Evolutionary conservation across 2,329 filamentous ascomycete species (phyloP), one percentile per base, ranked within the genome.

Genomic region (Ophiocordyceps camponoti-saundersi): DNA sequence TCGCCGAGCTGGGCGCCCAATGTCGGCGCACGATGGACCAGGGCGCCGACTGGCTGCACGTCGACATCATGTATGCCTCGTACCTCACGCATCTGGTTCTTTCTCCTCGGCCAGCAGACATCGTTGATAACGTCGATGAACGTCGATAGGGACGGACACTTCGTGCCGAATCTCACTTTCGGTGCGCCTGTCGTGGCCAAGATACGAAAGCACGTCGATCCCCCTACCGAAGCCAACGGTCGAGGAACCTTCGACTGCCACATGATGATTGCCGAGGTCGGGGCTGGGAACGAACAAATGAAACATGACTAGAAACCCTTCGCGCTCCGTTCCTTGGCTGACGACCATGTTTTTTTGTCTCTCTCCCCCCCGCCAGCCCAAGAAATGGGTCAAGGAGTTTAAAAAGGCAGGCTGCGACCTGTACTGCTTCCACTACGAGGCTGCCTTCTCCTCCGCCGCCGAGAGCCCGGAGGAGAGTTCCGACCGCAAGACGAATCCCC

Each of bases 351-450:
- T n/a, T n/a, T n/a, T n/a, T n/a, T n/a, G n/a, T n/a, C n/a, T n/a
- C n/a, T n/a, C n/a, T n/a, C n/a, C n/a, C 10, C 8, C 7, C 21
- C 18, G 21, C 53, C 55, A 92, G 89, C 92, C 92, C 55, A 93
- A 96, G 73, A 89, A 88, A 73, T 98, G 92, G 92, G 89, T 95
- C 57, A 85, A 85, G 60, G 86, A 94, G 51, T 96, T 98, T 71
- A 80, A 92, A 64, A 80, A 84, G 46, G 92, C 88, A 50, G 92
- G 92, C 47, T 95, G 89, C 66, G 88, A 98, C 65, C 75, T 98
- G n/a, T 98, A 98, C 72, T 96, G 92, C 73, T 98, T 98, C 73
- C 92, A 98, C 72, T 96, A 96, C 67, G 92, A 98, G 69, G 92
- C 92, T 23, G 92, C 92, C 52, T 76, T 92, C 54, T 94, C 86